phyloP scores from a whole-genome alignment of 2,329 filamentous ascomycete genomes.

The Aspergillus chevalieri region DNA sequence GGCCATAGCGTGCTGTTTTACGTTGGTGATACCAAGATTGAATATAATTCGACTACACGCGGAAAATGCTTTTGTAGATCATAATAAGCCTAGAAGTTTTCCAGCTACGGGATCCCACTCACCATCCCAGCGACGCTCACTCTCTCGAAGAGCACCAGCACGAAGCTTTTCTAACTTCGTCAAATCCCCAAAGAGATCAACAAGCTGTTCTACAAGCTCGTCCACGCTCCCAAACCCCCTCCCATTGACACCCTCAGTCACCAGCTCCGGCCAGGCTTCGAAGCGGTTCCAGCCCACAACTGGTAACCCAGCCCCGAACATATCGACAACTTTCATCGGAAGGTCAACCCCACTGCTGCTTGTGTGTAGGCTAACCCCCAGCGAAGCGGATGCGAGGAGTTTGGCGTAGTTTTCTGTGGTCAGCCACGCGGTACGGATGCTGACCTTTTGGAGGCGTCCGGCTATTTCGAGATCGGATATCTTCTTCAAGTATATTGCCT shows the following conservation, averaged over 20 bases:
- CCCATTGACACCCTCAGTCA: constrained; percentile 80
- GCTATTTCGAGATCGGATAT: constrained; percentile 57
- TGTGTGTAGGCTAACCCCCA: constrained; percentile 86
- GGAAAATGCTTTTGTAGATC: neutral
- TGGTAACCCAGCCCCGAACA: constrained; percentile 92
- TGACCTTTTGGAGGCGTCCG: constrained; percentile 62
- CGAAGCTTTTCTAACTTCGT: constrained; percentile 57
- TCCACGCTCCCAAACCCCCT: constrained; percentile 69
- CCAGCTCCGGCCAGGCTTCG: constrained; percentile 84
- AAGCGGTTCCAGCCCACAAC: constrained; percentile 83
- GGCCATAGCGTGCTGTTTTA: constrained; percentile 6
- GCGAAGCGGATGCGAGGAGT: constrained; percentile 75
- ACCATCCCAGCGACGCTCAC: constrained; percentile 74
- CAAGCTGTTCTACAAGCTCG: constrained; percentile 59
- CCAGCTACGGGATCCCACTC: constrained; percentile 86
- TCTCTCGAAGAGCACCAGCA: constrained; percentile 67
- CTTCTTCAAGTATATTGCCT: constrained; percentile 63
- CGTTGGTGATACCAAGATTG: too few species aligned
- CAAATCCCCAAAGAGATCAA: constrained; percentile 56
- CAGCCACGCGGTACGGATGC: constrained; percentile 77
- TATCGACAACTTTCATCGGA: constrained; percentile 98
- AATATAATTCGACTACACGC: too few species aligned
- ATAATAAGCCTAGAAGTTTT: constrained; percentile 54
- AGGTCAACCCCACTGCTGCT: constrained; percentile 92
- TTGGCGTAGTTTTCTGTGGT: constrained; percentile 76